Conservation (phyloP, 371 early-diverging fungal species). For the Furculomyces boomerangus region DNA sequence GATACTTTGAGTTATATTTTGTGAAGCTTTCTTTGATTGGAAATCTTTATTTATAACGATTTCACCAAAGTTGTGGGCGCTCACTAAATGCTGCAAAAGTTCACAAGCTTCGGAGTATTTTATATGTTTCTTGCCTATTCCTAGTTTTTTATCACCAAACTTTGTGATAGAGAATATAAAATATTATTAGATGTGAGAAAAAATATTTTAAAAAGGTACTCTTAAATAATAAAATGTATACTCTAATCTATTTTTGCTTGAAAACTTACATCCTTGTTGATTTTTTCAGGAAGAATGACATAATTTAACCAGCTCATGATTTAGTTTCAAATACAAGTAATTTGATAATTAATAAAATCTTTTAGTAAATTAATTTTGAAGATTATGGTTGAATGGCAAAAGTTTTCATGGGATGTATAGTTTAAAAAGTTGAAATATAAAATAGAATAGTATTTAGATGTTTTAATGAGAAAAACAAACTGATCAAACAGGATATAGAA, state of each 20-base stretch:
- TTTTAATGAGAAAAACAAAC: too few species aligned
- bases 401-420: too few species aligned
- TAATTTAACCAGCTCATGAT: background rate
- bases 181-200: too few species aligned
- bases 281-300: background rate
- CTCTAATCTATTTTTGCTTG: background rate
- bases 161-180: too few species aligned
- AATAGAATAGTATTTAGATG: too few species aligned
- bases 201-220: too few species aligned
- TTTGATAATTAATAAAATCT: background rate
- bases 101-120: constrained; percentile 1
- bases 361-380: too few species aligned
- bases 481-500: too few species aligned
- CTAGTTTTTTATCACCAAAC: background rate
- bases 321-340: background rate
- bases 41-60: background rate
- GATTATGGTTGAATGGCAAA: too few species aligned
- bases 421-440: too few species aligned
- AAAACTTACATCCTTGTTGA: background rate
- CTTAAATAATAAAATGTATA: too few species aligned
- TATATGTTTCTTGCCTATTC: background rate
- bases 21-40: background rate
- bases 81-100: background rate
- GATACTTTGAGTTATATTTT: background rate
- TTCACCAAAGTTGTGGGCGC: background rate